A percentile compares a stretch with the other conserved stretches of the same genome.
phyloP scores from a whole-genome alignment of 2,329 filamentous ascomycete genomes.

The Byssothecium circinans region DNA sequence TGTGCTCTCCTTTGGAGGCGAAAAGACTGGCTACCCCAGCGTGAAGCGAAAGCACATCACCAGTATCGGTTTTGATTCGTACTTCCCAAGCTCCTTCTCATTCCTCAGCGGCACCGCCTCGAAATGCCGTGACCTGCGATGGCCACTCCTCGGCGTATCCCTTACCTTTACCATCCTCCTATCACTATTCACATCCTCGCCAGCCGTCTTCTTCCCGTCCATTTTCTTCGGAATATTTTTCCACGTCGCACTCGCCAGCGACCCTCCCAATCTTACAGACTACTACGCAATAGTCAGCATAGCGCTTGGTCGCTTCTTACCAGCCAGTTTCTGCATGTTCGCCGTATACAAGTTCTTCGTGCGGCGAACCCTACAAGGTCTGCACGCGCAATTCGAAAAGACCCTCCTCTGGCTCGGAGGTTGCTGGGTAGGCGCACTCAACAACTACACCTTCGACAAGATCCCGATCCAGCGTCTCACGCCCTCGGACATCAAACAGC shows the following conservation, averaged over 20 bases:
- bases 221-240: slow-evolving; percentile 82
- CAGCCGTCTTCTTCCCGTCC: slow-evolving; percentile 81
- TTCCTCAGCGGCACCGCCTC: slow-evolving; percentile 70
- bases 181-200: slow-evolving; percentile 78
- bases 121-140: slow-evolving; percentile 75
- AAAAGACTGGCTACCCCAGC: slow-evolving; percentile 63
- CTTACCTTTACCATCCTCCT: slow-evolving; percentile 75
- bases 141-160: slow-evolving; percentile 81
- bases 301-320: slow-evolving; percentile 78
- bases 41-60: slow-evolving; percentile 72
- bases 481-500: slow-evolving; percentile 80
- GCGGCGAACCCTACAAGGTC: slow-evolving; percentile 67
- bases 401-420: slow-evolving; percentile 85
- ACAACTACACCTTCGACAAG: slow-evolving; percentile 92
- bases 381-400: slow-evolving; percentile 86
- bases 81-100: slow-evolving; percentile 83
- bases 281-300: slow-evolving; percentile 74
- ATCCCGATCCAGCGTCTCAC: slow-evolving; percentile 95
- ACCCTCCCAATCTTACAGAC: slow-evolving; percentile 71
- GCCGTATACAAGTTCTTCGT: slow-evolving; percentile 86
- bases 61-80: slow-evolving; percentile 79
- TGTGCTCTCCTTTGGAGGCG: slow-evolving; percentile 73
- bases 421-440: slow-evolving; percentile 87
- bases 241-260: slow-evolving; percentile 86
- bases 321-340: slow-evolving; percentile 83